Percentiles rank a stretch among this genome's conserved stretches.
Evolutionary conservation across 2,329 filamentous ascomycete genomes (phyloP).

Genomic region (Colletotrichum limetticola): DNA sequence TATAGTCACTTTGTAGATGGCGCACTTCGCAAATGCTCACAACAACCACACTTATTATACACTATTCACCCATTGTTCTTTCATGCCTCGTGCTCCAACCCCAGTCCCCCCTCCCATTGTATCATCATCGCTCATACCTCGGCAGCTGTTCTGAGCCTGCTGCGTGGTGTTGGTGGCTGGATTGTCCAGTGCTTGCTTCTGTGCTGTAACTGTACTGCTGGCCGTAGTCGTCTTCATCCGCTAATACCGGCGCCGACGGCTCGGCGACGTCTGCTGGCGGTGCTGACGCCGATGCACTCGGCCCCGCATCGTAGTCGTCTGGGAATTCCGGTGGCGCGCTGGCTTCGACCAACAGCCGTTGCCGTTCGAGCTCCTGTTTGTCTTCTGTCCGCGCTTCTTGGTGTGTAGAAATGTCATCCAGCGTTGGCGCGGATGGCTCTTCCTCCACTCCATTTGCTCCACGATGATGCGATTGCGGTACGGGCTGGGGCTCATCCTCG

Average conservation of each 20-base stretch:
- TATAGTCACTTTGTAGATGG: slow-evolving; percentile 31
- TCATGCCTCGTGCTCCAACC: slow-evolving; percentile 7
- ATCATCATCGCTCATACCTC: slow-evolving; percentile 46
- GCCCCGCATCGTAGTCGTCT: slow-evolving; percentile 58
- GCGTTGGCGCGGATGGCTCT: slow-evolving; percentile 55
- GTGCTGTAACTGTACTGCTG: slow-evolving; percentile 39
- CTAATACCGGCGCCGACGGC: slow-evolving; percentile 69
- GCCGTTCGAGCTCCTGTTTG: slow-evolving; percentile 81
- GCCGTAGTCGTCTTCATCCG: slow-evolving; percentile 65
- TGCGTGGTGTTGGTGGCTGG: slow-evolving; percentile 21
- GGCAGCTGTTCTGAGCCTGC: slow-evolving; percentile 44
- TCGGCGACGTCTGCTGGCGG: slow-evolving; percentile 43
- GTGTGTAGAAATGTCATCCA: slow-evolving; percentile 53
- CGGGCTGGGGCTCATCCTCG: slow-evolving; percentile 49
- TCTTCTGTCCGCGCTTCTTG: slow-evolving; percentile 67
- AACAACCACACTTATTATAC: slow-evolving; percentile 30
- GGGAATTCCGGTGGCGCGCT: slow-evolving; percentile 71
- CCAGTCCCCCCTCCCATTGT: not conserved
- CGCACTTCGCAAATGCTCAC: slow-evolving; percentile 28
- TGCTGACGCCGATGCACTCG: slow-evolving; percentile 45
- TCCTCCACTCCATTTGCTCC: slow-evolving; percentile 40
- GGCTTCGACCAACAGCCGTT: slow-evolving; percentile 70
- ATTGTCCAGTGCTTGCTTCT: slow-evolving; percentile 18
- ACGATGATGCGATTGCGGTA: slow-evolving; percentile 36
- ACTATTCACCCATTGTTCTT: slow-evolving; percentile 25